These are phyloP conservation scores for Thelonectria rubi DNA, from an alignment of 2,329 filamentous ascomycete species.

Conservation along the genomic window DNA sequence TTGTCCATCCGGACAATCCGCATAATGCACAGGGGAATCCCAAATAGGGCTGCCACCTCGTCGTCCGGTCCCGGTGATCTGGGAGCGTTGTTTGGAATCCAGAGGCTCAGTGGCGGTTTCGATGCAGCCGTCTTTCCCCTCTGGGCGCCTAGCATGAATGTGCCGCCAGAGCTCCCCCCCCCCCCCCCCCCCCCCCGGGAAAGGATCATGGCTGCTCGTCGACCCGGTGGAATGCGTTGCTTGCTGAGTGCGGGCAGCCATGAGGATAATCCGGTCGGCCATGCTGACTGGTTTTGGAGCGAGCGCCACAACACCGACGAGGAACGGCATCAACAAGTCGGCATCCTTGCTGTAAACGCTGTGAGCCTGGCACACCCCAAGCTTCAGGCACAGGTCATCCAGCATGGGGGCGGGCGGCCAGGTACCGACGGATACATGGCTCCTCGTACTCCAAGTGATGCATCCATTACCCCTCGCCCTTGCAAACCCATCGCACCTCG, in stretches of 20 bases:
- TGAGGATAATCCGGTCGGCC: slow-evolving; percentile 2
- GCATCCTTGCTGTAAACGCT: slow-evolving; percentile 18
- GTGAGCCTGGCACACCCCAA: slow-evolving; percentile 2
- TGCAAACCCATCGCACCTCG: slow-evolving; percentile 37
- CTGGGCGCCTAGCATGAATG: slow-evolving; percentile 11
- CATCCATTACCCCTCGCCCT: slow-evolving; percentile 34
- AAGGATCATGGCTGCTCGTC: background rate
- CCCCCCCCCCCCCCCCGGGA: no score
- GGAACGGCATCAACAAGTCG: background rate
- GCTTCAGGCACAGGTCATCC: slow-evolving; percentile 50
- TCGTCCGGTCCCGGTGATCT: slow-evolving; percentile 11
- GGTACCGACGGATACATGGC: slow-evolving; percentile 42
- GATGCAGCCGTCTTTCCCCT: slow-evolving; percentile 19
- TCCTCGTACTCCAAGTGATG: slow-evolving; percentile 42
- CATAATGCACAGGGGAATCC: slow-evolving; percentile 14
- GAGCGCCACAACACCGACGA: slow-evolving; percentile 18
- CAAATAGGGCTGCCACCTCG: slow-evolving; percentile 13
- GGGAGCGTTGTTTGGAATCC: slow-evolving; percentile 18
- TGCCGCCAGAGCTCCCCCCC: background rate
- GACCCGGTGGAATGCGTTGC: slow-evolving; percentile 2
- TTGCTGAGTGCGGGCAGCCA: slow-evolving; percentile 11
- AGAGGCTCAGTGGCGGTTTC: slow-evolving; percentile 16
- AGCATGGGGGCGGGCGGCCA: slow-evolving; percentile 45
- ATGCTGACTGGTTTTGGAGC: slow-evolving; percentile 23
- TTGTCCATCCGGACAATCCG: slow-evolving; percentile 32